These are phyloP conservation scores for Themeda triandra DNA, from an alignment of 176 grass and related monocot species.

Conservation along the genomic window DNA sequence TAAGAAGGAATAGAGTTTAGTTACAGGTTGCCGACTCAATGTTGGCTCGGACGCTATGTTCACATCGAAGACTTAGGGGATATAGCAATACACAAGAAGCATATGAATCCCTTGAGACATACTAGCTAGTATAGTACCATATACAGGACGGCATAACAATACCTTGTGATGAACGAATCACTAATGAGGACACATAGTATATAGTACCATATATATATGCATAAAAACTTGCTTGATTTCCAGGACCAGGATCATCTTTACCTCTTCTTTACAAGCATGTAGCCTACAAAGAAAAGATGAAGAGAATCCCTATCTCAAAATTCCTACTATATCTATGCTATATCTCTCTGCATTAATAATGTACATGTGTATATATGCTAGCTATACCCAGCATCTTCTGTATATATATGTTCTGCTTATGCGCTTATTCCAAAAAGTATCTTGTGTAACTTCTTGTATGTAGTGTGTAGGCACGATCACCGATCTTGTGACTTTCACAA, in stretches of 20 bases:
- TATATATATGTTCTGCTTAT: neutral
- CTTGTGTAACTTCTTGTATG: neutral
- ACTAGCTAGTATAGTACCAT: too few relatives aligned
- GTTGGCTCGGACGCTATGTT: too few relatives aligned
- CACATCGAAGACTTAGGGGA: too few relatives aligned
- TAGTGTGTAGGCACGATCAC: neutral
- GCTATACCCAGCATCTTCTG: neutral
- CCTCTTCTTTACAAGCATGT: conserved; percentile 29
- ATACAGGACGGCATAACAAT: too few relatives aligned
- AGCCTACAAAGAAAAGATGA: conserved; percentile 31
- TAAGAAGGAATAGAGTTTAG: too few relatives aligned
- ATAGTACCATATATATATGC: neutral
- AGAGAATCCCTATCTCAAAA: conserved; percentile 45
- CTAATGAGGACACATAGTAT: too few relatives aligned
- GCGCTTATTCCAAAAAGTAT: neutral
- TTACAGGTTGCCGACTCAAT: too few relatives aligned
- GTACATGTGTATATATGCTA: neutral
- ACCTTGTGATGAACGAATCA: too few relatives aligned
- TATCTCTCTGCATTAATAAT: neutral
- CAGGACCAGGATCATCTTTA: conserved; percentile 35
- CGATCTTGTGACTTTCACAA: too few relatives aligned
- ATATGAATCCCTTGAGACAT: neutral
- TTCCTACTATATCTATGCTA: neutral
- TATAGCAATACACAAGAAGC: too few relatives aligned
- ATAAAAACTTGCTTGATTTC: conserved; percentile 4